These are phyloP conservation scores for Lichtheimia corymbifera DNA, from an alignment of 371 early-diverging fungal genomes.

Conservation along the genomic window DNA sequence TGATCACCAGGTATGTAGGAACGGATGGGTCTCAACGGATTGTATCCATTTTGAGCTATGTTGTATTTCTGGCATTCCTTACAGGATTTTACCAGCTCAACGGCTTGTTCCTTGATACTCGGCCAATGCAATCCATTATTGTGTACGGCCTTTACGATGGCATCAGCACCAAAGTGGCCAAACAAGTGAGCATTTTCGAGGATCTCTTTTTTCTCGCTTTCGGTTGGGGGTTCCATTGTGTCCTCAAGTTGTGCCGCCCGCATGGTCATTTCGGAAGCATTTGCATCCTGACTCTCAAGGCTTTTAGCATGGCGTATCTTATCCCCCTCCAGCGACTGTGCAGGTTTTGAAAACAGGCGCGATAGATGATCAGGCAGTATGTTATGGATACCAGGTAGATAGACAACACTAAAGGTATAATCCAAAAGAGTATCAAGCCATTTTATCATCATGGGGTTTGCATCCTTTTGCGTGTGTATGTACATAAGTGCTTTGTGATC, in stretches of 20 bases:
- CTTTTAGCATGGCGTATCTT: background rate
- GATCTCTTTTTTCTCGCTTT: constrained; percentile 7
- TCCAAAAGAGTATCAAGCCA: constrained; percentile 17
- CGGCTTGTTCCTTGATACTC: background rate
- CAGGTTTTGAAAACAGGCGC: constrained; percentile 1
- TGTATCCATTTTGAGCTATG: background rate
- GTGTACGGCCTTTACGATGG: background rate
- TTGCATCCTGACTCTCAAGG: background rate
- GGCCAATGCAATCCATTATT: background rate
- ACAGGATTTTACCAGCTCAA: background rate
- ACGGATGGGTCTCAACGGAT: background rate
- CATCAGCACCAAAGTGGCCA: constrained; percentile 12
- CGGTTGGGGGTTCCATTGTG: background rate
- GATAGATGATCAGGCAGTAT: constrained; percentile 8
- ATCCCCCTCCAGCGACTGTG: background rate
- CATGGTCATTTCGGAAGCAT: background rate
- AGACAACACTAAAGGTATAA: constrained; percentile 9
- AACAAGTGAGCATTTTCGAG: constrained; percentile 13
- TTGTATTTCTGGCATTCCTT: background rate
- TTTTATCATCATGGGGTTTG: constrained; percentile 7
- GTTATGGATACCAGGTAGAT: constrained; percentile 14
- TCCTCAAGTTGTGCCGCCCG: background rate
- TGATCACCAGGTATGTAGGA: constrained; percentile 7
- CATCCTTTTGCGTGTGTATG: constrained; percentile 12
- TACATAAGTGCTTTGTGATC: constrained; percentile 22